phyloP scores from a whole-genome alignment of 352 stramenopile species.

The Phytophthora hybrid region DNA sequence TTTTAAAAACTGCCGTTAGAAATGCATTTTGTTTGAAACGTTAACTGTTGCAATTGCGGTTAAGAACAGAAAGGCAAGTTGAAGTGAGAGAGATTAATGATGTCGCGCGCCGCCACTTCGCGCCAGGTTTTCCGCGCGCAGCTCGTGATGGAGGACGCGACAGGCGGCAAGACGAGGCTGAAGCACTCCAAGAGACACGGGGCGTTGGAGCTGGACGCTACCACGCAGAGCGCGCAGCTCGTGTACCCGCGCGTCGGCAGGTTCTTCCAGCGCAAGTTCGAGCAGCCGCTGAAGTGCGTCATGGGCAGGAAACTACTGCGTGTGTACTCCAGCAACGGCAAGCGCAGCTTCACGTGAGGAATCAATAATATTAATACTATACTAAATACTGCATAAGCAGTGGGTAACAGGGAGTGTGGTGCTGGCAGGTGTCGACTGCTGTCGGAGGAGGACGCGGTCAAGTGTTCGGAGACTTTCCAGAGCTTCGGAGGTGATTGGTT shows the following conservation, averaged over 20 bases:
- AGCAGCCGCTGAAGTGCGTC: constrained; percentile 63
- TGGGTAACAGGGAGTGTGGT: background rate
- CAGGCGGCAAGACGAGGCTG: constrained; percentile 19
- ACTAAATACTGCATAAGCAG: background rate
- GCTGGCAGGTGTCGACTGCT: constrained; percentile 34
- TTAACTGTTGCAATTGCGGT: background rate
- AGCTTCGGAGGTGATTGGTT: constrained; percentile 43
- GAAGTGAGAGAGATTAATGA: constrained; percentile 22
- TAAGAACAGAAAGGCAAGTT: constrained; percentile 16
- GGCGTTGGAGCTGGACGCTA: constrained; percentile 42
- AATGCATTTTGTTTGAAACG: background rate
- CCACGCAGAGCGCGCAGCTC: constrained; percentile 49
- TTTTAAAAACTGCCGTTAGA: background rate
- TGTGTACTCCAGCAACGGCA: constrained; percentile 57
- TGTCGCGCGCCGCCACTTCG: constrained; percentile 7
- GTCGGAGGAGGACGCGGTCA: constrained; percentile 38
- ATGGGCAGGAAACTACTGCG: constrained; percentile 50
- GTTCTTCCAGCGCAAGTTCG: constrained; percentile 58
- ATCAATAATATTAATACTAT: background rate
- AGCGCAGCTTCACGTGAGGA: constrained; percentile 50
- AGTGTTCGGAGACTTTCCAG: constrained; percentile 37
- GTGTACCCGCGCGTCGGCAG: constrained; percentile 50
- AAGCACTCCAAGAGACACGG: constrained; percentile 51
- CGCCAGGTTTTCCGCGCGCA: constrained; percentile 38
- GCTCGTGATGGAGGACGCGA: constrained; percentile 42